These are phyloP conservation scores for Theileria sp. DNA, from an alignment of 169 alveolate genomes.

Conservation along the genomic window DNA sequence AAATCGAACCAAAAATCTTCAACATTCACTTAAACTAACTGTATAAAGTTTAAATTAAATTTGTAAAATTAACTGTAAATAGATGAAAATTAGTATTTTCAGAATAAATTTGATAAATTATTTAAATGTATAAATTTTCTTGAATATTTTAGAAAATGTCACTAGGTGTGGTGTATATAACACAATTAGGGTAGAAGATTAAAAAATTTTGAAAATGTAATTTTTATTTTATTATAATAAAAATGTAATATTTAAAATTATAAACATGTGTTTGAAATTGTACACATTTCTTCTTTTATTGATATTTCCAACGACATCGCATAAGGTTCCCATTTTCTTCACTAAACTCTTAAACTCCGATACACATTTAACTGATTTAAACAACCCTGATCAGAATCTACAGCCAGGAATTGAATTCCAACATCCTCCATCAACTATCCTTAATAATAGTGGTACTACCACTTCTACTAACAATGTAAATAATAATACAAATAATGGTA, in stretches of 20 bases:
- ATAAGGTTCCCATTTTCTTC: slow-evolving; percentile 10
- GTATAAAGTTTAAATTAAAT: too few relatives aligned
- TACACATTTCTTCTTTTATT: not conserved
- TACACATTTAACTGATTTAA: not conserved
- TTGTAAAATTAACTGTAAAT: not conserved
- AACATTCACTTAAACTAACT: not conserved
- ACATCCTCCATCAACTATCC: not conserved
- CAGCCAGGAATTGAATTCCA: not conserved
- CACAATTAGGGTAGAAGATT: not conserved
- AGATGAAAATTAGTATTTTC: not conserved
- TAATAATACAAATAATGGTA: not conserved
- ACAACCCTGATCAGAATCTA: not conserved
- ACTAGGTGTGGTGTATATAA: not conserved
- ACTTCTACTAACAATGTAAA: not conserved
- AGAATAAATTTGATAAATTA: too few relatives aligned
- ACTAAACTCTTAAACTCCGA: not conserved
- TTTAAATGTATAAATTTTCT: not conserved
- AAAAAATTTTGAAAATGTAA: not conserved
- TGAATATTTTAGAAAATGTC: not conserved
- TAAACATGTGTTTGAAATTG: not conserved
- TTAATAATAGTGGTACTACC: too few relatives aligned
- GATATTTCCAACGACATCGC: slow-evolving; percentile 3
- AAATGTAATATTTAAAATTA: not conserved
- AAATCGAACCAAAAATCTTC: slow-evolving; percentile 2
- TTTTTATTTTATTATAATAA: too few relatives aligned